Conservation (phyloP, 2,329 filamentous ascomycete genomes). For the Fusarium nisikadoi region DNA sequence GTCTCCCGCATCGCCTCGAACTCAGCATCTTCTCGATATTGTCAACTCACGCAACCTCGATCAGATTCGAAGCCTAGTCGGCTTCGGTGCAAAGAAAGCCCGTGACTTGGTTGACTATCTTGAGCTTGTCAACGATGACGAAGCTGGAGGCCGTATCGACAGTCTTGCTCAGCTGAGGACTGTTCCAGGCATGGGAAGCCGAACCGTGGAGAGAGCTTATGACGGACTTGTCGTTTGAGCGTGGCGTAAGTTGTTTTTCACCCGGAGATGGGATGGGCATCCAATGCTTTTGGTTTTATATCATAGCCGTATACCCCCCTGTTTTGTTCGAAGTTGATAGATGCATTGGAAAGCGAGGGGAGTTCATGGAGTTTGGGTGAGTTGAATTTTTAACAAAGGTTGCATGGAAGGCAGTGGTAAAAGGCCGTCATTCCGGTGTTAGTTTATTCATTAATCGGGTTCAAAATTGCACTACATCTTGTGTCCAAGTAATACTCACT, state of each 20-base stretch:
- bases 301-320: conserved; percentile 41
- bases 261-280: conserved; percentile 14
- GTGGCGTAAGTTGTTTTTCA: conserved; percentile 3
- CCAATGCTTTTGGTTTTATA: conserved; percentile 39
- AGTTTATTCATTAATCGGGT: conserved; percentile 5
- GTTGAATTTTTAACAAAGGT: conserved; percentile 10
- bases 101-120: conserved; percentile 67
- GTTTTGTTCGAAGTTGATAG: conserved; percentile 26
- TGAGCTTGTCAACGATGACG: conserved; percentile 55
- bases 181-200: conserved; percentile 67
- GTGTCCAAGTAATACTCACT: not conserved
- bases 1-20: conserved; percentile 62
- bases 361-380: conserved; percentile 36
- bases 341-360: conserved; percentile 34
- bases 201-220: conserved; percentile 66
- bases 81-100: conserved; percentile 79
- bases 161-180: conserved; percentile 62
- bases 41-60: conserved; percentile 77
- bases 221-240: conserved; percentile 54
- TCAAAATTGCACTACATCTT: not conserved
- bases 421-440: conserved; percentile 18
- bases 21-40: conserved; percentile 72
- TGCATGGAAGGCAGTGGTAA: conserved; percentile 36
- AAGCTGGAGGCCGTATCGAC: conserved; percentile 54
- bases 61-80: conserved; percentile 73